Evolutionary conservation across 306 rosid genomes (phyloP), one percentile per base, ranked within the genome.

Genomic region (Glycine latifolia): DNA sequence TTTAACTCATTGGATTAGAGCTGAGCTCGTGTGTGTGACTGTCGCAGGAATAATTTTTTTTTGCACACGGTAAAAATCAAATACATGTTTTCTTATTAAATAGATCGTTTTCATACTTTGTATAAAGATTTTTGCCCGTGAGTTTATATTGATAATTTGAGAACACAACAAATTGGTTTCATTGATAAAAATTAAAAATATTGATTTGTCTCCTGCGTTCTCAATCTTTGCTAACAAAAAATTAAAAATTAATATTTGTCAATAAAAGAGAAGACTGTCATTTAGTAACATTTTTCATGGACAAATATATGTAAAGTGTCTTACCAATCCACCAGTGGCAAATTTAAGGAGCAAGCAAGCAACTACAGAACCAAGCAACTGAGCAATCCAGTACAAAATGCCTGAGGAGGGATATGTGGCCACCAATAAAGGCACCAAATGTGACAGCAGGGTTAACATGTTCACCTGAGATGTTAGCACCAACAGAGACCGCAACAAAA

Each of bases 401-500:
- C 86, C 83, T 91, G 7, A 89, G 5, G 46, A 92, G 83, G 55
- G 85, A 58, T 84, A 92, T 91, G 89, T 92, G 91, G 33, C 97
- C 97, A 1, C 97, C 97, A n/a, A 92, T 35, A 59, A 91, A 87
- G 41, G 89, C 90, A 6, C 97, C 97, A 66, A 92, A 91, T 7
- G 97, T 92, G 33, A 92, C 95, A 11, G 92, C 95, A 16, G 95
- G 97, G 82, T 92, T 92, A 10, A 92, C 97, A 59, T 91, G 97
- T 0, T 92, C 95, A 8, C 94, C 95, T 1, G 97, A 91, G 66
- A 89, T 92, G 87, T 92, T 92, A 3, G 95, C 94, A 5, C 88
- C 97, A 1, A 92, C 87, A 46, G 94, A 46, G 14, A 92, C 95
- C 0, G 89, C 97, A 76, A 92, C 97, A 73, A 92, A 92, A 58